phyloP scores from a whole-genome alignment of 1,284 basidiomycete species.

The Tilletia caries region DNA sequence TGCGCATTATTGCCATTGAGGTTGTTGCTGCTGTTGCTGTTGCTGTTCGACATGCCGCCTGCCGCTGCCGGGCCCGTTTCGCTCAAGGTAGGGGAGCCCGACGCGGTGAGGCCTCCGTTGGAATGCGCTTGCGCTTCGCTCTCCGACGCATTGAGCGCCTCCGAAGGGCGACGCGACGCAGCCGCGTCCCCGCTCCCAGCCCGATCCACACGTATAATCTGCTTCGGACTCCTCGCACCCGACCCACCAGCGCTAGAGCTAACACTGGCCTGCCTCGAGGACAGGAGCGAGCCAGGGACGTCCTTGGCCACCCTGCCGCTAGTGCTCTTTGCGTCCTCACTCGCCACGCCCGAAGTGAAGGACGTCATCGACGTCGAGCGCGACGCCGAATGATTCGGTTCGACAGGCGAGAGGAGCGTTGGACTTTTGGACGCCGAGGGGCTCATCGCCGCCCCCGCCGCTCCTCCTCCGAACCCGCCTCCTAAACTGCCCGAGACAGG shows the following conservation, averaged over 20 bases:
- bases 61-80: too few species aligned
- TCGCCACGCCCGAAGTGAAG: background rate
- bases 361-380: slow-evolving; percentile 10
- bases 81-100: too few species aligned
- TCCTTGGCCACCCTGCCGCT: background rate
- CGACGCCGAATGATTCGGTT: background rate
- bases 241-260: too few species aligned
- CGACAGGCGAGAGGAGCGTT: slow-evolving; percentile 1
- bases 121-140: too few species aligned
- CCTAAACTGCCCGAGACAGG: background rate
- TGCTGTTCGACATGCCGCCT: background rate
- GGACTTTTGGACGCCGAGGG: background rate
- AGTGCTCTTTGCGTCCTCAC: background rate
- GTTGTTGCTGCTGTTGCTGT: background rate
- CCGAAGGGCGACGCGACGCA: background rate
- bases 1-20: background rate
- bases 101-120: too few species aligned
- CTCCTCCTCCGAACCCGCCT: background rate
- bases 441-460: background rate
- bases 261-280: too few species aligned
- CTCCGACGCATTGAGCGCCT: background rate
- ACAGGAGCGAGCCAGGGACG: too few species aligned
- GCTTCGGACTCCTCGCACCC: too few species aligned
- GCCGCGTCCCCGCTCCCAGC: background rate
- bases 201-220: too few species aligned